Evolutionary conservation across 768 basidiomycete species (phyloP), one percentile per base, ranked within the genome.

Genomic region (Serendipita indica): DNA sequence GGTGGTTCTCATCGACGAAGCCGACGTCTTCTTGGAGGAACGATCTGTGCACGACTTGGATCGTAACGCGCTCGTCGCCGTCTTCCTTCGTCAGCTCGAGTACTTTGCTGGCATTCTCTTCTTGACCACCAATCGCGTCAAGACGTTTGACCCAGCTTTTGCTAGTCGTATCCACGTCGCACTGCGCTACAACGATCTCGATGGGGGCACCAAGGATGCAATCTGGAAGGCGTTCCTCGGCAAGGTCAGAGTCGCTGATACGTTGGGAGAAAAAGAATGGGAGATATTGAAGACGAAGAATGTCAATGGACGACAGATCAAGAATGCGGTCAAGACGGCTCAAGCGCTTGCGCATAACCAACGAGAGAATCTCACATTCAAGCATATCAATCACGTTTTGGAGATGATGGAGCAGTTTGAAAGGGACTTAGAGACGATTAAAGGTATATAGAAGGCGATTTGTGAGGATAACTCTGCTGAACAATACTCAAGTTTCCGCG

Each of bases 11-110:
- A 67, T 70, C 37, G 69, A 71, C 64, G 69, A 70, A 54, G 81
- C 82, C 3, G 82, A 86, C 67, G 82, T 86, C 3, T 86, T 84
- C 76, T 73, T 86, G 30, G 83, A 84, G 64, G 78, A 80, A 65
- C 77, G 83, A 3, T 79, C 79, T 2, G 69, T 83, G 35, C 79
- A 82, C 58, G 78, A 83, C 64, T 65, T 84, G 12, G 74, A 80
- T 64, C 74, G 83, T 10, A 86, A 84, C 63, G 82, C 82, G 0
- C 82, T 84, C 77, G 82, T 86, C 3, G 81, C 82, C 2, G 82
- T 83, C 12, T 84, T 81, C 75, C 61, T 67, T 3, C 63, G 65
- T 2, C 60, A 66, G 41, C 62, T 66, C 33, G 62, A 66, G 58
- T 77, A 65, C 62, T 72, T 69, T 66, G 66, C 65, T 28, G 71